These are phyloP conservation scores for Coniochaeta pulveracea DNA, from an alignment of 2,329 filamentous ascomycete genomes.

Conservation along the genomic window DNA sequence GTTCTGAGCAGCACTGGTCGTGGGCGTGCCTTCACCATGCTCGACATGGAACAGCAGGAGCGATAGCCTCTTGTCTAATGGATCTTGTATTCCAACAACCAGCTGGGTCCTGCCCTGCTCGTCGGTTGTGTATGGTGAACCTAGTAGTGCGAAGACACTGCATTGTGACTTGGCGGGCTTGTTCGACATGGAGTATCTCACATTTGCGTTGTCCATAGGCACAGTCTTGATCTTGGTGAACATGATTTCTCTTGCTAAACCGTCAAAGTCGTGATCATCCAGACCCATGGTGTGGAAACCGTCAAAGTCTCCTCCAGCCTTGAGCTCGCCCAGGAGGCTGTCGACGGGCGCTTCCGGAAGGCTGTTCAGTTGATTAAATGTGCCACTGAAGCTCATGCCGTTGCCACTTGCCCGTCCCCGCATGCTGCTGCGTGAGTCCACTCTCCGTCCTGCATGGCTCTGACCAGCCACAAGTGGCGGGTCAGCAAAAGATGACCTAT, in stretches of 20 bases:
- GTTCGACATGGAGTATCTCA: conserved; percentile 46
- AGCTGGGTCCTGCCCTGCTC: conserved; percentile 42
- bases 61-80: conserved; percentile 54
- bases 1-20: conserved; percentile 19
- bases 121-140: conserved; percentile 43
- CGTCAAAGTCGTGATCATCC: conserved; percentile 61
- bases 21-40: conserved; percentile 21
- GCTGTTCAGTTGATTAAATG: conserved; percentile 42
- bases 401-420: conserved; percentile 50
- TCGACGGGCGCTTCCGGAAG: conserved; percentile 60
- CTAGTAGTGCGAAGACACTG: conserved; percentile 57
- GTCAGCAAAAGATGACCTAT: conserved; percentile 70
- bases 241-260: conserved; percentile 60
- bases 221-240: conserved; percentile 61
- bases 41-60: conserved; percentile 53
- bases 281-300: conserved; percentile 63
- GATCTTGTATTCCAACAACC: conserved; percentile 60
- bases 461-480: conserved; percentile 30
- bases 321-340: conserved; percentile 56
- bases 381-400: conserved; percentile 21
- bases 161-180: conserved; percentile 41
- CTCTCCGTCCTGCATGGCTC: conserved; percentile 39
- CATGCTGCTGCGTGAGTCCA: conserved; percentile 63
- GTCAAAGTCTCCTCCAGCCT: conserved; percentile 50
- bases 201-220: conserved; percentile 47